phyloP scores from a whole-genome alignment of 2,329 filamentous ascomycete species.

The Penicillium hesseltinei region DNA sequence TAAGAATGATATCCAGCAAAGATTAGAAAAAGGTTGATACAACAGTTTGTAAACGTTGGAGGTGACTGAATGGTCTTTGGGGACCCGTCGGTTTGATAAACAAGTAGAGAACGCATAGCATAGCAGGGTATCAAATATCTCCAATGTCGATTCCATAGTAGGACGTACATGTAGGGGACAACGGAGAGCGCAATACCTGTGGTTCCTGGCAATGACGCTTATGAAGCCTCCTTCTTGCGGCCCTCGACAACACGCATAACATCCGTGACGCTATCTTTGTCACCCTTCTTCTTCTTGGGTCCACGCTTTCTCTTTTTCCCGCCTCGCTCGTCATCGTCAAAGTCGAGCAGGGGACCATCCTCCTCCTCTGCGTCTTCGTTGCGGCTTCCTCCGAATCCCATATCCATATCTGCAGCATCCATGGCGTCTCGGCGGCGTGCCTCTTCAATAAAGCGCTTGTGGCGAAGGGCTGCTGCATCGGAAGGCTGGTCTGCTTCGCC shows the following conservation, averaged over 20 bases:
- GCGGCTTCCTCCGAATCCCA: constrained; percentile 87
- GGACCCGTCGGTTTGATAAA: background rate
- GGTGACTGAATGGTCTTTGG: background rate
- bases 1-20: background rate
- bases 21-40: background rate
- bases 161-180: background rate
- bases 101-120: background rate
- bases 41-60: background rate
- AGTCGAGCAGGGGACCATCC: constrained; percentile 59
- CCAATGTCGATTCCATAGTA: background rate
- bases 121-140: background rate
- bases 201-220: background rate
- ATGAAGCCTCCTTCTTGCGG: constrained; percentile 46
- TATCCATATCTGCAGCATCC: constrained; percentile 86
- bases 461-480: constrained; percentile 65
- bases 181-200: background rate
- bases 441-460: constrained; percentile 70
- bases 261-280: constrained; percentile 69
- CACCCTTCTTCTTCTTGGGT: constrained; percentile 53
- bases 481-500: constrained; percentile 53
- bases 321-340: constrained; percentile 30
- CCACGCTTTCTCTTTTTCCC: constrained; percentile 53
- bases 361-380: constrained; percentile 84
- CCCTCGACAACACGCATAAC: constrained; percentile 76
- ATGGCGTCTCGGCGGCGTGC: constrained; percentile 60